Evolutionary conservation across 345 rosid species (phyloP).

Genomic region (Populus tremula): DNA sequence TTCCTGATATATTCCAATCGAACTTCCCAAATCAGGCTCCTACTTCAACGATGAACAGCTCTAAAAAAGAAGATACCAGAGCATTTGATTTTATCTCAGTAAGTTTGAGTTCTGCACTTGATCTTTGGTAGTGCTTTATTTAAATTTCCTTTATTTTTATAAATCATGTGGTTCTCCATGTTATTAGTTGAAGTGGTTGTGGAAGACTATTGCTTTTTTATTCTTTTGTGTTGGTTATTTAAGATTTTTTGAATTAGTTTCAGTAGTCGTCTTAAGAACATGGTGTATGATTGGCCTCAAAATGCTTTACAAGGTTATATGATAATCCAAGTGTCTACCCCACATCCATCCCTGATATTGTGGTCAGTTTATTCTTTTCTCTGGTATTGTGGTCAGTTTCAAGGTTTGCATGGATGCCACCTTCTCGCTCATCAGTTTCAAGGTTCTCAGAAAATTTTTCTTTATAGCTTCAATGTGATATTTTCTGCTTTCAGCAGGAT

Average conservation of each 20-base stretch:
- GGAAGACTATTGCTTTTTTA: background rate
- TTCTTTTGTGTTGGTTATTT: background rate
- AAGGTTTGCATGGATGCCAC: too few relatives aligned
- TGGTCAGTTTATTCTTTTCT: too few relatives aligned
- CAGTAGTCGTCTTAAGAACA: background rate
- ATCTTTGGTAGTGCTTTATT: constrained; percentile 9
- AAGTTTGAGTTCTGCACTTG: constrained; percentile 35
- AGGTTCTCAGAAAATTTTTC: too few relatives aligned
- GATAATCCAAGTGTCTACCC: too few relatives aligned
- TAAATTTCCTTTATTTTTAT: background rate
- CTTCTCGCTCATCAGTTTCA: too few relatives aligned
- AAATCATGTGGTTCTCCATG: background rate
- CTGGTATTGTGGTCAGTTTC: too few relatives aligned
- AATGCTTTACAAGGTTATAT: background rate
- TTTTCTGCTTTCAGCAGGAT: too few relatives aligned
- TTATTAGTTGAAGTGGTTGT: background rate
- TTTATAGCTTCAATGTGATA: too few relatives aligned
- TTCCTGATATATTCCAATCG: constrained; percentile 87
- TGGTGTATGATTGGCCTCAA: background rate
- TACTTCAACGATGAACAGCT: constrained; percentile 49
- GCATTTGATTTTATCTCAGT: constrained; percentile 97
- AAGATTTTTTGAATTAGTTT: background rate
- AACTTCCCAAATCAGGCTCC: constrained; percentile 59
- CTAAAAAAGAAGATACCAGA: constrained; percentile 77
- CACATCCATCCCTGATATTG: too few relatives aligned